Conservation (phyloP, 192 early-diverging fungal species). For the Linnemannia elongata region DNA sequence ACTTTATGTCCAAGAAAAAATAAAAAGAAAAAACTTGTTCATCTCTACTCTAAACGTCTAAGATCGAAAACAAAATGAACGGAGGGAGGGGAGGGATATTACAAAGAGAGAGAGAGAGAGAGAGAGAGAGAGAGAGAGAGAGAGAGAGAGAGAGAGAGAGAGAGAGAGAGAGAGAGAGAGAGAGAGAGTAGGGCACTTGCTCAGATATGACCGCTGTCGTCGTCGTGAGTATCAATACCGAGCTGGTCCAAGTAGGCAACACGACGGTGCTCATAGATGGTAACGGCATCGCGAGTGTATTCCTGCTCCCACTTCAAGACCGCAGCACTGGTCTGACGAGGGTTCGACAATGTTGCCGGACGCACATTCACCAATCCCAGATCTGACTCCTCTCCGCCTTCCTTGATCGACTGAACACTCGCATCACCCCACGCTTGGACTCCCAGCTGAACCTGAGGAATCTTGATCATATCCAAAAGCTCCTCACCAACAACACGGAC, state of each 20-base stretch:
- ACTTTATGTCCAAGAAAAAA: constrained; percentile 69
- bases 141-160: too few species aligned
- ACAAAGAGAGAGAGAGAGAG: too few species aligned
- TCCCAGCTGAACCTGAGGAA: neutral
- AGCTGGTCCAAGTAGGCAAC: constrained; percentile 50
- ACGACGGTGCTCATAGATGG: constrained; percentile 51
- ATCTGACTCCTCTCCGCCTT: neutral
- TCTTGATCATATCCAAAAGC: constrained; percentile 38
- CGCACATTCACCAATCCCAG: constrained; percentile 12
- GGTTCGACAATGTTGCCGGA: constrained; percentile 8
- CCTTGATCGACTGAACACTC: constrained; percentile 12
- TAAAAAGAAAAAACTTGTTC: constrained; percentile 2
- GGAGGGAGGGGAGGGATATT: too few species aligned
- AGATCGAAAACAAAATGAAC: neutral
- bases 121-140: too few species aligned
- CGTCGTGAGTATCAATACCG: constrained; percentile 50
- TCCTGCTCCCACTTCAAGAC: constrained; percentile 38
- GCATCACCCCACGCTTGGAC: constrained; percentile 15
- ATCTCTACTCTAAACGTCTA: neutral
- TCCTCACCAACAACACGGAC: constrained; percentile 60
- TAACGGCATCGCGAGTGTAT: constrained; percentile 40
- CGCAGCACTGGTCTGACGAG: constrained; percentile 31
- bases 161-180: neutral
- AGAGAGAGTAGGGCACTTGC: neutral
- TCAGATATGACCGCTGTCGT: constrained; percentile 10